Evolutionary conservation across 148 eudicot species (phyloP).

Genomic region (Dianthus caryophyllus): DNA sequence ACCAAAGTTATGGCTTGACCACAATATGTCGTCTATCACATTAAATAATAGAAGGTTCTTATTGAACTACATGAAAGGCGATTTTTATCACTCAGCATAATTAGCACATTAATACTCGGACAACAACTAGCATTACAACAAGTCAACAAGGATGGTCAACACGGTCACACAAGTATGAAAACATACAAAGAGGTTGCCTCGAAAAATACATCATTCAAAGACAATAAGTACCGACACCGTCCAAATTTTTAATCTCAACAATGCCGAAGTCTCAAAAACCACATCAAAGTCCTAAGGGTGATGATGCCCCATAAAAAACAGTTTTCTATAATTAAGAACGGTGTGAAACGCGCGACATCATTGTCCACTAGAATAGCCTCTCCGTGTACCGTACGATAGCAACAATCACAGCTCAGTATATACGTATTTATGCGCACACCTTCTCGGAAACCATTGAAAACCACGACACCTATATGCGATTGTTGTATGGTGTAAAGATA

Average conservation of each 20-base stretch:
- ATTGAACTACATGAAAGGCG: neutral
- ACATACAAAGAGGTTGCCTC: too few species aligned
- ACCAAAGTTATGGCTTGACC: too few species aligned
- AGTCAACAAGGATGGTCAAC: too few species aligned
- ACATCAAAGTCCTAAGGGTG: neutral
- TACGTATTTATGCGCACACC: neutral
- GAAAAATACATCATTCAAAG: too few species aligned
- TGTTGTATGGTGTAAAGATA: too few species aligned
- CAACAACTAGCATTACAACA: too few species aligned
- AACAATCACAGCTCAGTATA: neutral
- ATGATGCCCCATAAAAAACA: neutral
- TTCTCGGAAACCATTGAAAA: neutral
- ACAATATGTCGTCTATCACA: neutral
- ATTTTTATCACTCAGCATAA: neutral
- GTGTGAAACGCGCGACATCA: neutral
- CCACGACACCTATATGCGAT: too few species aligned
- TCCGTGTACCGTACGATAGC: neutral
- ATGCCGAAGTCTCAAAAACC: neutral
- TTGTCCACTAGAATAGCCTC: neutral
- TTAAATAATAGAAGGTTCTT: neutral
- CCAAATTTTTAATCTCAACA: neutral
- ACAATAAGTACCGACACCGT: too few species aligned
- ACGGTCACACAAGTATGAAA: too few species aligned
- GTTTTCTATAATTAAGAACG: neutral
- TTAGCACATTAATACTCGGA: neutral